phyloP scores from a whole-genome alignment of 441 rosid species.

The Populus tomentosa region DNA sequence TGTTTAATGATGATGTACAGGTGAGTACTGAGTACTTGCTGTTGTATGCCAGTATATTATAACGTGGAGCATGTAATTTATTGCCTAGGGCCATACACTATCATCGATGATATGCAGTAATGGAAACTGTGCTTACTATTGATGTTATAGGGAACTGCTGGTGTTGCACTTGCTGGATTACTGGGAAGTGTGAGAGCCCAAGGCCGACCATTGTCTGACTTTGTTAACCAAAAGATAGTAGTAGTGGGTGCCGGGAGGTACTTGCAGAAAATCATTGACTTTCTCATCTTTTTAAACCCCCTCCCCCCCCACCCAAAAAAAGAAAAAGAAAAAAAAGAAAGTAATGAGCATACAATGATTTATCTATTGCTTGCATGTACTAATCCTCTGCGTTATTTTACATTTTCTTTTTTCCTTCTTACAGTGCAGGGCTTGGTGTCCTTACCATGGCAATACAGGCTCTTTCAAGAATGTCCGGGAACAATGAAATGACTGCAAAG shows the following conservation, averaged over 20 bases:
- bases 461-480: constrained; percentile 71
- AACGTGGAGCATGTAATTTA: not conserved
- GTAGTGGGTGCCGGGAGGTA: constrained; percentile 99
- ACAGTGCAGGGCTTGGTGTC: constrained; percentile 97
- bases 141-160: constrained; percentile 87
- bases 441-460: constrained; percentile 74
- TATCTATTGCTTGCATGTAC: constrained; percentile 7
- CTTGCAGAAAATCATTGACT: constrained; percentile 16
- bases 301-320: no score
- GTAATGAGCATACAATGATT: not conserved
- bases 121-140: constrained; percentile 18
- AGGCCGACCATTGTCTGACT: constrained; percentile 79
- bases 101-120: constrained; percentile 6
- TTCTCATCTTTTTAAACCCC: not conserved
- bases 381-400: constrained; percentile 5
- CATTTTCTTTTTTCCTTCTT: constrained; percentile 21
- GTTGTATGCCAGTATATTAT: constrained; percentile 18
- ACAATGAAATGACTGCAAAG: constrained; percentile 40
- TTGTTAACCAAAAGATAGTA: constrained; percentile 88
- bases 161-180: constrained; percentile 98
- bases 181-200: constrained; percentile 95
- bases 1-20: constrained; percentile 99
- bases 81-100: not conserved
- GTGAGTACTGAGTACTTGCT: constrained; percentile 30
- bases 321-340: not conserved